Base-by-base conservation (phyloP, 352 stramenopile species). In the Phytophthora pistaciae region DNA sequence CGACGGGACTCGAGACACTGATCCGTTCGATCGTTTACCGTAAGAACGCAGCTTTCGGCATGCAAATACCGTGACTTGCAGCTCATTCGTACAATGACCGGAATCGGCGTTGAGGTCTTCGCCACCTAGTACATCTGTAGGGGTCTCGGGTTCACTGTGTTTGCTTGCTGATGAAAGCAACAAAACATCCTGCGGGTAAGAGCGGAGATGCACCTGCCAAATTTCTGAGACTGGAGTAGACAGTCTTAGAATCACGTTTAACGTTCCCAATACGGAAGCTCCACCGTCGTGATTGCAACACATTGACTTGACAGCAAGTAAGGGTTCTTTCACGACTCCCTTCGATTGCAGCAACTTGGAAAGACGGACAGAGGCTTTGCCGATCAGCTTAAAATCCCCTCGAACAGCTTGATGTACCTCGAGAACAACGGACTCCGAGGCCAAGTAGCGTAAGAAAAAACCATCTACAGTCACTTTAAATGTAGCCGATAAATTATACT, bases 391-490 rank as follows among this genome's bases (percentile, higher is more conserved):
- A 59, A 97, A 98, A 53, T 98, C 92, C 23, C 88, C 93, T 67
- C 90, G 85, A 55, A 93, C 66, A 1, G 87, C 83, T 75, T 94
- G 91, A 71, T 98, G 95, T 3, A 98, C 74, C 77, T 98, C 95
- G 31, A 98, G 74, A 3, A 83, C 70, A 2, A 98, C 67, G 3
- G 75, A 77, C 58, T 98, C 95, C 0, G 92, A 97, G 13, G 93
- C 91, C 10, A 98, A 66, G 69, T 96, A 98, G 0, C 87, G 77
- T 54, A 98, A 68, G 66, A 98, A 98, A 66, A 98, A 98, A 1
- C 93, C 93, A 71, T 98, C 95, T 5, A 97, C 90, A 0, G 87
- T 96, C 53, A 98, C 88, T 68, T 97, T 97, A 73, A 97, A 98
- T 0, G 85, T 97, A 13, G 91, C 85, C 8, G 93, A 93, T 60